Conservation (phyloP, 1,284 basidiomycete species). For the Ustilago bromivora region DNA sequence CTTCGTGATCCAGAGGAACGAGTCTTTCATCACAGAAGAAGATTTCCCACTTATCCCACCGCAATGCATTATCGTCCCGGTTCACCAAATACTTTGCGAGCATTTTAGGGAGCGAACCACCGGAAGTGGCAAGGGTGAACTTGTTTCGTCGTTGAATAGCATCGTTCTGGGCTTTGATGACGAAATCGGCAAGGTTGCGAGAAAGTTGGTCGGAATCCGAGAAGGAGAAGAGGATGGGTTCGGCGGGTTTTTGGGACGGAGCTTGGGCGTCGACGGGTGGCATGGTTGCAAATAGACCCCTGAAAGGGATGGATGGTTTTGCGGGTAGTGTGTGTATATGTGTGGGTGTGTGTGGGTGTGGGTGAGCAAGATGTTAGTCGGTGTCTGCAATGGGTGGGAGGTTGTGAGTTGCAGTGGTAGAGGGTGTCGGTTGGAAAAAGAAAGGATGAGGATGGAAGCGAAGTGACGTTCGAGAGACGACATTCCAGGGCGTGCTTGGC, state of each 20-base stretch:
- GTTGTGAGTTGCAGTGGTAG: background rate
- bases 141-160: slow-evolving; percentile 86
- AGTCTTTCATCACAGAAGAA: slow-evolving; percentile 98
- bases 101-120: slow-evolving; percentile 89
- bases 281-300: slow-evolving; percentile 33
- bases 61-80: slow-evolving; percentile 76
- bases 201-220: slow-evolving; percentile 71
- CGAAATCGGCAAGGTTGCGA: slow-evolving; percentile 81
- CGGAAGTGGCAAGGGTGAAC: slow-evolving; percentile 93
- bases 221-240: slow-evolving; percentile 83
- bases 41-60: slow-evolving; percentile 98
- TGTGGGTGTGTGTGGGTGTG: background rate
- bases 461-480: background rate
- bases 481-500: background rate
- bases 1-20: slow-evolving; percentile 90
- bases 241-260: slow-evolving; percentile 54
- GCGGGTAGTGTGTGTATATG: background rate
- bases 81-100: slow-evolving; percentile 79
- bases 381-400: background rate
- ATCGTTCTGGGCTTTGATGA: slow-evolving; percentile 88
- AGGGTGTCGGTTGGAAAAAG: background rate
- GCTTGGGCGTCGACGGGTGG: slow-evolving; percentile 55
- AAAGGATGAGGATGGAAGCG: background rate
- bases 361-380: background rate
- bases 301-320: background rate